phyloP scores from a whole-genome alignment of 2,329 filamentous ascomycete genomes.

The Cladobotryum protrusum region DNA sequence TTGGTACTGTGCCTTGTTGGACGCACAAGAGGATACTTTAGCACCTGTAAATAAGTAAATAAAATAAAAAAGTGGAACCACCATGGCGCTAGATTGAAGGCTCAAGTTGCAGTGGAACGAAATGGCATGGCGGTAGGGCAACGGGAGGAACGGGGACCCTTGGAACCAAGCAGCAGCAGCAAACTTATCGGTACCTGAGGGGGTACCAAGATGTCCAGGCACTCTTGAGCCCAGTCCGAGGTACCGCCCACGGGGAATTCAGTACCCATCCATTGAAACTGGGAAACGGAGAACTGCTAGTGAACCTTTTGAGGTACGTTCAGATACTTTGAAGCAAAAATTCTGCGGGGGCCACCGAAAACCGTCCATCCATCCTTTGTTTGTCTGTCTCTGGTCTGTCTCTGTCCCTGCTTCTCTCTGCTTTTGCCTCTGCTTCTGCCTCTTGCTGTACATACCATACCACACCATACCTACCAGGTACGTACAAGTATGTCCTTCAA shows the following conservation, averaged over 20 bases:
- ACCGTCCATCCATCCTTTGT: too few relatives aligned
- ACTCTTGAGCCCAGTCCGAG: neutral
- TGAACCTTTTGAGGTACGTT: neutral
- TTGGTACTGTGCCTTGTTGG: slow-evolving; percentile 1
- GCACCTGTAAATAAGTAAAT: too few relatives aligned
- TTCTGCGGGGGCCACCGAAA: too few relatives aligned
- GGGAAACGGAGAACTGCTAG: too few relatives aligned
- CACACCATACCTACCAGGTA: too few relatives aligned
- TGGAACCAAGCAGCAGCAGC: neutral
- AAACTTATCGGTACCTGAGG: slow-evolving; percentile 1
- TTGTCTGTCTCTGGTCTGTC: neutral
- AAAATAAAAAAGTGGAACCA: neutral
- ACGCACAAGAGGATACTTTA: neutral
- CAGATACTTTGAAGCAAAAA: too few relatives aligned
- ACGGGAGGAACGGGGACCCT: slow-evolving; percentile 9
- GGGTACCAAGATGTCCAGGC: too few relatives aligned
- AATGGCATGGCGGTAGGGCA: slow-evolving; percentile 12
- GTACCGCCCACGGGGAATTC: neutral
- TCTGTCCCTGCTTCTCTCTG: neutral
- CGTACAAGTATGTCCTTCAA: neutral
- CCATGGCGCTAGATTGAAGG: slow-evolving; percentile 9
- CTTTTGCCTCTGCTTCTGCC: too few relatives aligned
- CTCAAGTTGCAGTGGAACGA: slow-evolving; percentile 9
- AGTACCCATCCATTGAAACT: too few relatives aligned
- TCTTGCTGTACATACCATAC: too few relatives aligned